Percentiles rank a stretch among this genome's conserved stretches.
phyloP scores from a whole-genome alignment of 208 protist species.

The Phytomonas sp. region DNA sequence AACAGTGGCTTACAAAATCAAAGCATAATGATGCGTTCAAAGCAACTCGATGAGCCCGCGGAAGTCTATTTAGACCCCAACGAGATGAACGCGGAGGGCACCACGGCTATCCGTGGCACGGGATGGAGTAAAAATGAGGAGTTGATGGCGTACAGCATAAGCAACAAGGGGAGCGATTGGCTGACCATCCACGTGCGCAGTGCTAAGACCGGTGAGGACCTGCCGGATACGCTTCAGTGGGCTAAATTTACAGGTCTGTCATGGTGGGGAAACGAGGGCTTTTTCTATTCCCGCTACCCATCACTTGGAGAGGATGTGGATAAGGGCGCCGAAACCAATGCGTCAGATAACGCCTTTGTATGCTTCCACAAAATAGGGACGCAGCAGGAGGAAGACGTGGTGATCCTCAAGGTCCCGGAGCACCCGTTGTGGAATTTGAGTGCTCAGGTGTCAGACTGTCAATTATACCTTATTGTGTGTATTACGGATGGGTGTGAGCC shows the following conservation, averaged over 20 bases:
- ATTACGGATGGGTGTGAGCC: constrained; percentile 70
- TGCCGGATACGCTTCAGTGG: constrained; percentile 76
- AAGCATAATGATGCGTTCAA: constrained; percentile 54
- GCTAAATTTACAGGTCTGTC: constrained; percentile 85
- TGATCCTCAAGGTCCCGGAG: constrained; percentile 60
- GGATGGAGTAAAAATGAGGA: constrained; percentile 72
- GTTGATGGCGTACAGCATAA: constrained; percentile 79
- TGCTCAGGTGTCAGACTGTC: constrained; percentile 73
- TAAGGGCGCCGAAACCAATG: constrained; percentile 85
- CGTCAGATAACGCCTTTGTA: constrained; percentile 59
- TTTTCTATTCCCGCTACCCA: constrained; percentile 91
- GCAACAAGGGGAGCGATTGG: constrained; percentile 90
- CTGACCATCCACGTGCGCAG: constrained; percentile 64
- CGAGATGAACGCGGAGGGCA: constrained; percentile 80
- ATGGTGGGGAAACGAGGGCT: constrained; percentile 81
- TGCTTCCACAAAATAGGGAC: constrained; percentile 88
- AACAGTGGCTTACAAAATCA: constrained; percentile 92
- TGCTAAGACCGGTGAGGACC: constrained; percentile 39
- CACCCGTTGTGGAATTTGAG: constrained; percentile 65
- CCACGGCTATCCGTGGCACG: constrained; percentile 40
- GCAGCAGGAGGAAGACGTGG: constrained; percentile 66
- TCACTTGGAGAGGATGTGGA: constrained; percentile 45
- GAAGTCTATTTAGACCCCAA: constrained; percentile 90
- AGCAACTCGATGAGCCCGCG: constrained; percentile 18
- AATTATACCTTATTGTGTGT: constrained; percentile 62